Evolutionary conservation across 2,329 filamentous ascomycete species (phyloP).

Genomic region (Pseudocercospora crystallina): DNA sequence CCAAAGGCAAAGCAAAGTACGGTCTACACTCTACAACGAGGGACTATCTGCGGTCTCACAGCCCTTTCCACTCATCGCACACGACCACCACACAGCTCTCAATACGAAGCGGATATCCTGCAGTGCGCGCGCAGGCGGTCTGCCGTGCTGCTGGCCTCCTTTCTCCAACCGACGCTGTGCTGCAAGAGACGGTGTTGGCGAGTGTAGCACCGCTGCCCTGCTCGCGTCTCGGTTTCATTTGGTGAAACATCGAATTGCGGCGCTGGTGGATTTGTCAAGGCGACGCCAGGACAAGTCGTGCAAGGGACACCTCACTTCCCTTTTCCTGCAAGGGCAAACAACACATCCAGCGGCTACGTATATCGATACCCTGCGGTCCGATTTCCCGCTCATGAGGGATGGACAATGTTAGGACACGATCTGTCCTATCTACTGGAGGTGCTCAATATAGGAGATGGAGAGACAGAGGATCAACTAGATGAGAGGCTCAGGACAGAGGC

Average conservation of each 20-base stretch:
- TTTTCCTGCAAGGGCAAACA: neutral
- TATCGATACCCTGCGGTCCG: conserved; percentile 3
- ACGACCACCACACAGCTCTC: no score
- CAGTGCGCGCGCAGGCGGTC: neutral
- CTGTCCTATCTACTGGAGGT: conserved; percentile 32
- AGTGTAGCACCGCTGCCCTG: conserved; percentile 3
- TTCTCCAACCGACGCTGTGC: neutral
- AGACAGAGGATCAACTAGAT: conserved; percentile 33
- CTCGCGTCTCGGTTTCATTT: no score
- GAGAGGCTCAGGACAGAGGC: conserved; percentile 28
- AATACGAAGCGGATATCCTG: neutral
- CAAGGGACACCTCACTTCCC: conserved; percentile 4
- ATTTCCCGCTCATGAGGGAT: conserved; percentile 1
- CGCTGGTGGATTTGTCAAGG: conserved; percentile 4
- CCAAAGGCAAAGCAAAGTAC: no score
- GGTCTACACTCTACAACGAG: no score
- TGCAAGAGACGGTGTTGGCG: neutral
- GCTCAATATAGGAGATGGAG: conserved; percentile 28
- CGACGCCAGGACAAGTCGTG: conserved; percentile 1
- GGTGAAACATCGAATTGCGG: conserved; percentile 4
- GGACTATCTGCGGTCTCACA: no score
- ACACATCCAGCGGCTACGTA: neutral
- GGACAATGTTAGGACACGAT: conserved; percentile 22
- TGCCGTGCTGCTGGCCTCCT: neutral
- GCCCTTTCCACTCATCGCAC: no score